phyloP scores from a whole-genome alignment of 495 filamentous ascomycete species.

The Lepraria neglecta region DNA sequence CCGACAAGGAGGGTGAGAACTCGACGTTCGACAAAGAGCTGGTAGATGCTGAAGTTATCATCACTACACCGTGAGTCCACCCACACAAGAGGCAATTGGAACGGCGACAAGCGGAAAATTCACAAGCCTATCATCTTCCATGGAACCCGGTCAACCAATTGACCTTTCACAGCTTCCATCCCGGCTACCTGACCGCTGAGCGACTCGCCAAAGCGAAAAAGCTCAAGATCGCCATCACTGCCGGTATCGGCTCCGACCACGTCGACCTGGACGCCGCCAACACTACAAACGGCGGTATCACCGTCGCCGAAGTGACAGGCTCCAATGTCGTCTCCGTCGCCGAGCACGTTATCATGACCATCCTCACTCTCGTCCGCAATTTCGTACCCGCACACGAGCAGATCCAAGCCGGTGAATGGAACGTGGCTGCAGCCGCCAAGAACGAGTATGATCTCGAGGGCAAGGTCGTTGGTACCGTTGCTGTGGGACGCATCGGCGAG shows the following conservation, averaged over 20 bases:
- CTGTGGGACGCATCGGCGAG: slow-evolving; percentile 95
- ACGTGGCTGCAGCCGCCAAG: slow-evolving; percentile 94
- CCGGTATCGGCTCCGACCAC: slow-evolving; percentile 97
- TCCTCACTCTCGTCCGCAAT: slow-evolving; percentile 92
- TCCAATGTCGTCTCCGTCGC: slow-evolving; percentile 87
- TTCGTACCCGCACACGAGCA: slow-evolving; percentile 96
- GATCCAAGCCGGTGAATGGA: slow-evolving; percentile 82
- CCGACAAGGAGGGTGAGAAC: slow-evolving; percentile 91
- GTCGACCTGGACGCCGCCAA: slow-evolving; percentile 96
- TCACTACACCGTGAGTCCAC: slow-evolving; percentile 84
- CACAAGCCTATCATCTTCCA: not conserved
- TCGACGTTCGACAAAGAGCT: slow-evolving; percentile 92
- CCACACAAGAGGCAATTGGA: not conserved
- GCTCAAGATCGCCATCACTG: slow-evolving; percentile 91
- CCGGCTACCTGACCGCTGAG: slow-evolving; percentile 93
- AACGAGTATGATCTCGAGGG: slow-evolving; percentile 94
- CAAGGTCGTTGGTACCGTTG: slow-evolving; percentile 97
- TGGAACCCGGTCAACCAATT: slow-evolving; percentile 13
- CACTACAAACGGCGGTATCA: slow-evolving; percentile 96
- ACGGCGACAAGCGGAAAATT: not conserved
- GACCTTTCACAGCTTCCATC: slow-evolving; percentile 73
- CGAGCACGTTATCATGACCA: slow-evolving; percentile 98
- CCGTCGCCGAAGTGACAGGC: slow-evolving; percentile 94
- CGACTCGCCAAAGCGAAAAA: slow-evolving; percentile 98
- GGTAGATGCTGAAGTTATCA: slow-evolving; percentile 95